phyloP scores from a whole-genome alignment of 2,329 filamentous ascomycete genomes.

The Colletotrichum trifolii region DNA sequence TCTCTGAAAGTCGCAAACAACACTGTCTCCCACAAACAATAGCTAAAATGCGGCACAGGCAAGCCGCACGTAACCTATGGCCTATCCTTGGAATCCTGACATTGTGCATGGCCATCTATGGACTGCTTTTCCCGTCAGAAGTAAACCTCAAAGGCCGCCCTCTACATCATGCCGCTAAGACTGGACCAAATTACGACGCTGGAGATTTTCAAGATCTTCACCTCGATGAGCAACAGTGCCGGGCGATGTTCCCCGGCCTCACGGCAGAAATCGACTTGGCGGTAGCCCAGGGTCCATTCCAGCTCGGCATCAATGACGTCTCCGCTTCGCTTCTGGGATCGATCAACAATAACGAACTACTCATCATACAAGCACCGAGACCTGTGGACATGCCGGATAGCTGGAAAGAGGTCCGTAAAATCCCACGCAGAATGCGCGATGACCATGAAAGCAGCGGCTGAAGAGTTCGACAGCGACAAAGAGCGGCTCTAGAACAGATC shows the following conservation, averaged over 20 bases:
- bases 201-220: slow-evolving; percentile 45
- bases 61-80: slow-evolving; percentile 13
- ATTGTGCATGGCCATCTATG: slow-evolving; percentile 9
- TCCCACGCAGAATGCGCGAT: not conserved
- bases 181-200: not conserved
- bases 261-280: slow-evolving; percentile 58
- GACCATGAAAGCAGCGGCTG: slow-evolving; percentile 15
- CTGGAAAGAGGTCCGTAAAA: slow-evolving; percentile 51
- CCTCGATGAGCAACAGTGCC: slow-evolving; percentile 57
- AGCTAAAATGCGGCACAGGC: slow-evolving; percentile 16
- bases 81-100: slow-evolving; percentile 6
- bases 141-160: not conserved
- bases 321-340: slow-evolving; percentile 52
- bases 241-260: slow-evolving; percentile 56
- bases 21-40: not conserved
- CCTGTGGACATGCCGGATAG: slow-evolving; percentile 53
- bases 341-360: slow-evolving; percentile 48
- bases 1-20: not conserved
- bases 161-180: not conserved
- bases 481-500: slow-evolving; percentile 64
- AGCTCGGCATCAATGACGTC: slow-evolving; percentile 44
- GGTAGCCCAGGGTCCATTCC: slow-evolving; percentile 57
- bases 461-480: slow-evolving; percentile 51
- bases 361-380: slow-evolving; percentile 55
- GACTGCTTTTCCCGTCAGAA: not conserved